These are phyloP conservation scores for Lablab purpureus DNA, from an alignment of 306 rosid species.

Conservation along the genomic window DNA sequence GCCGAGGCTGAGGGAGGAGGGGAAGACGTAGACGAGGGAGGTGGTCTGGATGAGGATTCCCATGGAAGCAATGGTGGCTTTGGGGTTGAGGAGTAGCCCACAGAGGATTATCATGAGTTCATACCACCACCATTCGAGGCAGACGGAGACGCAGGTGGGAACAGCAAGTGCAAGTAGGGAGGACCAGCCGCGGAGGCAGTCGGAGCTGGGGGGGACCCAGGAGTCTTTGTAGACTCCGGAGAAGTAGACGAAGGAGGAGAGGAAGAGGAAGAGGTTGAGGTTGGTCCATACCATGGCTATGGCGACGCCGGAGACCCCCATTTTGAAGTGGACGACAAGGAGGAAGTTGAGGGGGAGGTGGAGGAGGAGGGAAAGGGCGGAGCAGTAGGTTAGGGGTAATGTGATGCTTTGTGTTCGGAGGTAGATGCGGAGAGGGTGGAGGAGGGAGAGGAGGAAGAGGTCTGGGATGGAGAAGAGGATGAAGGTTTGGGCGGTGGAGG, in stretches of 20 bases:
- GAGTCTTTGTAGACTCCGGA: conserved; percentile 82
- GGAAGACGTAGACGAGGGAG: conserved; percentile 83
- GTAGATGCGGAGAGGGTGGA: conserved; percentile 87
- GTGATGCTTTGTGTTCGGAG: conserved; percentile 84
- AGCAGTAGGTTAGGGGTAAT: conserved; percentile 77
- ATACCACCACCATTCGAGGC: conserved; percentile 99
- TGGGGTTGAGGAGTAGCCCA: conserved; percentile 79
- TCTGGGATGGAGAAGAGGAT: conserved; percentile 84
- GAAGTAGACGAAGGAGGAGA: conserved; percentile 66
- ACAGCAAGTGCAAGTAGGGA: conserved; percentile 71
- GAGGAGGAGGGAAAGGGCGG: conserved; percentile 78
- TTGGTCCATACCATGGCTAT: conserved; percentile 84
- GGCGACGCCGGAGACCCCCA: conserved; percentile 92
- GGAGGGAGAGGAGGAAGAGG: conserved; percentile 84
- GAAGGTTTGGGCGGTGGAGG: conserved; percentile 83
- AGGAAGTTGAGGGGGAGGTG: conserved; percentile 88
- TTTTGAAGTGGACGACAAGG: conserved; percentile 63
- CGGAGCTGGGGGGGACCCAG: conserved; percentile 81
- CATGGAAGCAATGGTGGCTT: conserved; percentile 88
- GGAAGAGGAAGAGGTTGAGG: conserved; percentile 70
- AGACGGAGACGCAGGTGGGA: conserved; percentile 92
- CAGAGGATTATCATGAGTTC: conserved; percentile 91
- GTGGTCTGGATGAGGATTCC: conserved; percentile 94
- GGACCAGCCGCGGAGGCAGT: conserved; percentile 83
- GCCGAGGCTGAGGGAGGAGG: conserved; percentile 83